Evolutionary conservation across 305 asterid species (phyloP).

Genomic region (Ajuga reptans): DNA sequence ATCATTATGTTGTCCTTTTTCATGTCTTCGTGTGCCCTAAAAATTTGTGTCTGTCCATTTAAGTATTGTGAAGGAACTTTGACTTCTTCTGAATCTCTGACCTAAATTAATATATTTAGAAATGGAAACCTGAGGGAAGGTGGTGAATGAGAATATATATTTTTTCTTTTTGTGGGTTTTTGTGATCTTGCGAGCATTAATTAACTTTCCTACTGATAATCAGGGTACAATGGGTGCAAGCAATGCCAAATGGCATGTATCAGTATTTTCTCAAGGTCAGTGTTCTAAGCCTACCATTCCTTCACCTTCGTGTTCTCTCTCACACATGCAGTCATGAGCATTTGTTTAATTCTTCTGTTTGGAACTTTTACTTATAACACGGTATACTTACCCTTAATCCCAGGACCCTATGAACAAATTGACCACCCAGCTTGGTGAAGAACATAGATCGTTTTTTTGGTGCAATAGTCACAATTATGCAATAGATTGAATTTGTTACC

Average conservation of each 20-base stretch:
- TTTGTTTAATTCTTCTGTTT: background rate
- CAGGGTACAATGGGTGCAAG: constrained; percentile 70
- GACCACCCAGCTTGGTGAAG: background rate
- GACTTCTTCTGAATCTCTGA: background rate
- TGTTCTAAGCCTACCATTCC: background rate
- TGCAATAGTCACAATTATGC: background rate
- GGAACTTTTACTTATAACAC: background rate
- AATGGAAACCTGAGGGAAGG: constrained; percentile 14
- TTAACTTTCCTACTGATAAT: background rate
- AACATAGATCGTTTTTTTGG: background rate
- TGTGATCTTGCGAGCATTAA: constrained; percentile 9
- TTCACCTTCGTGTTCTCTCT: background rate
- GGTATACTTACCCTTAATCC: background rate
- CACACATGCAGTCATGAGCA: background rate
- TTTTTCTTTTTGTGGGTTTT: background rate
- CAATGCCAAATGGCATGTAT: constrained; percentile 59
- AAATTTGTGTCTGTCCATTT: background rate
- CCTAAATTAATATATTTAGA: background rate
- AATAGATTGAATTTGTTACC: background rate
- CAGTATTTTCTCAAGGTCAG: constrained; percentile 82
- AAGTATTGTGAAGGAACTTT: background rate
- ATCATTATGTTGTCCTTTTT: background rate
- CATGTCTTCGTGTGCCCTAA: background rate
- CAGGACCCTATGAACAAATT: background rate
- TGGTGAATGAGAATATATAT: background rate